Base-by-base conservation (phyloP, 805 yeast species). In the Lipomyces lipofer region DNA sequence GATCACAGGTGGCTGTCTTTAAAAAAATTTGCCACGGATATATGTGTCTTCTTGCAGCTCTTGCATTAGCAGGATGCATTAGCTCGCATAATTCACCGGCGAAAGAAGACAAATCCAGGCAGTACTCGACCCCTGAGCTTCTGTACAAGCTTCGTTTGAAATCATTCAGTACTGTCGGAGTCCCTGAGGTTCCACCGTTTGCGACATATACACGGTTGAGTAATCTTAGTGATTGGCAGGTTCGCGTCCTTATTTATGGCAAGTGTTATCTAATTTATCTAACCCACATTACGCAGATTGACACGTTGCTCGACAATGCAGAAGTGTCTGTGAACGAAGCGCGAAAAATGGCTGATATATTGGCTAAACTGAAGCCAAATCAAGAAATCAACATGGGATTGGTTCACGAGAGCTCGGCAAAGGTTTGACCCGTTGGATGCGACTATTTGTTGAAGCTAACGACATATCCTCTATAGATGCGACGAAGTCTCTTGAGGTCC, bases 91-190 rank as follows among this genome's bases (percentile, higher is more conserved):
- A 19, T 13, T 27, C 56, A 36, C 22, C 40, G 40, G 22, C 5
- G 40, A 19, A 36, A n/a, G 25, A 36, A 19, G 19, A 15, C 17
- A 36, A n/a, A n/a, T n/a, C n/a, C n/a, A n/a, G n/a, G n/a, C 12
- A 40, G 19, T 51, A 49, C 49, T 50, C 69, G 2, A 33, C 60
- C 3, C 56, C 63, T 1, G 71, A 71, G 43, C 59, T 73, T 33
- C 66, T 79, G 15, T 83, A 77, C 65, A 71, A 76, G 8, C 71
- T 89, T 43, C 79, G 95, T 61, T 77, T 88, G 79, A 89, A 88
- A 67, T 83, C 94, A 3, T 88, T 86, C 72, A 79, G 85, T 21
- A 79, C 89, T 0, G 85, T 90, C 19, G 96, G 95, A 0, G 82
- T 82, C 9, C 97, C 97, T 1, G 77, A 75, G 27, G 64, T 81